Evolutionary conservation across 2,329 filamentous ascomycete genomes (phyloP).

Genomic region (Apiospora sp.): DNA sequence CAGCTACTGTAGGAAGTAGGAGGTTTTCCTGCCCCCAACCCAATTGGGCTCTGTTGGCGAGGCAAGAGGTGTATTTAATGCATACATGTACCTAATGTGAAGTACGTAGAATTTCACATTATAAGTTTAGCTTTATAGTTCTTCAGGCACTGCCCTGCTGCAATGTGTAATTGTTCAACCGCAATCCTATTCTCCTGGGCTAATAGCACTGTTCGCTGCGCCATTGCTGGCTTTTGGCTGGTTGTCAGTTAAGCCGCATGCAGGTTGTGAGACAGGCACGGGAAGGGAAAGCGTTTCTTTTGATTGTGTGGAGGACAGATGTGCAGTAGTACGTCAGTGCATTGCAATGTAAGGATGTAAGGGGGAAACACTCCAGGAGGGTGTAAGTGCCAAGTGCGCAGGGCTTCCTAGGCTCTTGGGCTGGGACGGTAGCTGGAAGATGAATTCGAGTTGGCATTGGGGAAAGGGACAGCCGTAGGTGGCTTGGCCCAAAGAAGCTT

Average conservation of each 20-base stretch:
- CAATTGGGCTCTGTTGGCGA: neutral
- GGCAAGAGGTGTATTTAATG: neutral
- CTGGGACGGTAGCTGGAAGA: neutral
- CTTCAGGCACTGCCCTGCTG: neutral
- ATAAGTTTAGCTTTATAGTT: neutral
- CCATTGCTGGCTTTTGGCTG: neutral
- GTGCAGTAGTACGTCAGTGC: conserved; percentile 6
- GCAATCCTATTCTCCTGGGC: neutral
- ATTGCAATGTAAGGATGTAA: neutral
- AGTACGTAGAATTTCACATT: neutral
- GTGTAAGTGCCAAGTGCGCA: too few relatives aligned
- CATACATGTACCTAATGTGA: neutral
- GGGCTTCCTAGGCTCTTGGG: too few relatives aligned
- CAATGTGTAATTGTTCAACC: neutral
- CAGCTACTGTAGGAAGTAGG: neutral
- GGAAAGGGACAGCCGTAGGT: neutral
- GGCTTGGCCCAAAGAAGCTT: neutral
- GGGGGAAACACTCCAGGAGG: neutral
- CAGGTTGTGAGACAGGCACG: conserved; percentile 3
- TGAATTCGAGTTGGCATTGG: neutral
- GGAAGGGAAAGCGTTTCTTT: neutral
- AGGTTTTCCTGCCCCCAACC: neutral
- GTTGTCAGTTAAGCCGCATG: conserved; percentile 4
- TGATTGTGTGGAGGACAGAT: conserved; percentile 8
- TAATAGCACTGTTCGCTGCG: conserved; percentile 6